A percentile compares a stretch with the other conserved stretches of the same genome.
These are phyloP conservation scores for Arachnomyces sp. DNA, from an alignment of 2,329 filamentous ascomycete species.

Conservation along the genomic window DNA sequence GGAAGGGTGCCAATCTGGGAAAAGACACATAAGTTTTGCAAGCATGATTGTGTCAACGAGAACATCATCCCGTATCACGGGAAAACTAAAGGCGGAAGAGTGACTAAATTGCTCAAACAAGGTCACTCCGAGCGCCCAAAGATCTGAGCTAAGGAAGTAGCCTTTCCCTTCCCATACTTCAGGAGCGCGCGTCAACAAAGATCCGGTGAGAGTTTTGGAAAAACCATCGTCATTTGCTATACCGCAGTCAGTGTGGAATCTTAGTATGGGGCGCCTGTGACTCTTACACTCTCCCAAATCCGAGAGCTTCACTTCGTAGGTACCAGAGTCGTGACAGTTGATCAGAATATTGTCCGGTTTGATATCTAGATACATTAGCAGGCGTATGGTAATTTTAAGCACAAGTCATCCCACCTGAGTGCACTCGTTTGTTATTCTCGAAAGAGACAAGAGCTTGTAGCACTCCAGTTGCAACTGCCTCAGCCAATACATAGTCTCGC, in stretches of 20 bases:
- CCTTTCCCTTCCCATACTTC: constrained; percentile 9
- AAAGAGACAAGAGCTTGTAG: constrained; percentile 9
- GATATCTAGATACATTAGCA: constrained; percentile 6
- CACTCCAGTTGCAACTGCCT: constrained; percentile 7
- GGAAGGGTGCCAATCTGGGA: constrained; percentile 6
- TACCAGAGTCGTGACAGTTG: constrained; percentile 4
- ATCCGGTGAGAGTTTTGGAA: constrained; percentile 8
- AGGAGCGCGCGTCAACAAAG: constrained; percentile 7
- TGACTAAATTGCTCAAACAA: constrained; percentile 8
- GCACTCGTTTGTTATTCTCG: constrained; percentile 8
- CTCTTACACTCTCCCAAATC: constrained; percentile 9
- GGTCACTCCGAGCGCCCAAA: constrained; percentile 8
- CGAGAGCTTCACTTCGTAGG: constrained; percentile 8
- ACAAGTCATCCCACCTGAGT: constrained; percentile 8
- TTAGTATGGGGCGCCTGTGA: constrained; percentile 4
- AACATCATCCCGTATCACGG: constrained; percentile 8
- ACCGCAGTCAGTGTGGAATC: constrained; percentile 6
- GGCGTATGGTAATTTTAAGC: constrained; percentile 4
- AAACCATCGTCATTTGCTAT: constrained; percentile 9
- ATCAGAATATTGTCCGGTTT: constrained; percentile 8
- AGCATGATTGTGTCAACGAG: constrained; percentile 9
- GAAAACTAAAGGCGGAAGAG: constrained; percentile 6
- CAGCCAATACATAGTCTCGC: constrained; percentile 8
- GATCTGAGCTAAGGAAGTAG: constrained; percentile 7
- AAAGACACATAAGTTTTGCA: constrained; percentile 8